phyloP scores from a whole-genome alignment of 164 flowering plant genomes.

The Chimonanthus salicifolius region DNA sequence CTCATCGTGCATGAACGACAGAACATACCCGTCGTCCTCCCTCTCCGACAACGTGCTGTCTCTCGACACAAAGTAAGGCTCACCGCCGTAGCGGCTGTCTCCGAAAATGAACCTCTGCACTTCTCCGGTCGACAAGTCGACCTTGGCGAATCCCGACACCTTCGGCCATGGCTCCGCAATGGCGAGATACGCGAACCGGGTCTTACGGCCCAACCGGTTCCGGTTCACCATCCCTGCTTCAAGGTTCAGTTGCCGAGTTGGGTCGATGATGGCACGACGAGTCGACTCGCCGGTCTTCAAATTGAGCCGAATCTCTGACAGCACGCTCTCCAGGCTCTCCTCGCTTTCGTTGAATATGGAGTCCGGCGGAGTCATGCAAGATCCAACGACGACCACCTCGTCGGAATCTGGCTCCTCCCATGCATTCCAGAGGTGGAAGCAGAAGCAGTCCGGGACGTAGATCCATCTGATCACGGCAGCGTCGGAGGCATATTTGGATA shows the following conservation, averaged over 20 bases:
- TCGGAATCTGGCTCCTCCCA: slow-evolving; percentile 87
- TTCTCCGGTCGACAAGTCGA: slow-evolving; percentile 63
- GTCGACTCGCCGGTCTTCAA: slow-evolving; percentile 63
- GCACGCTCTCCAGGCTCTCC: slow-evolving; percentile 50
- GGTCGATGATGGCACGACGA: slow-evolving; percentile 37
- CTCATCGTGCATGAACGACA: slow-evolving; percentile 78
- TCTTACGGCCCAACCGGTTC: slow-evolving; percentile 59
- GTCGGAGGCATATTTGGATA: slow-evolving; percentile 42
- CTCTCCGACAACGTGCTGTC: slow-evolving; percentile 24
- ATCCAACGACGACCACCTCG: slow-evolving; percentile 81
- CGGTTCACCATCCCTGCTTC: slow-evolving; percentile 97
- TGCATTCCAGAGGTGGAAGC: slow-evolving; percentile 94
- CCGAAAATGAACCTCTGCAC: slow-evolving; percentile 56
- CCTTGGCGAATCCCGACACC: slow-evolving; percentile 85
- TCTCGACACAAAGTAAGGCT: slow-evolving; percentile 67
- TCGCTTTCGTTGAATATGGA: slow-evolving; percentile 88
- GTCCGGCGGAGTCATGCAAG: slow-evolving; percentile 94
- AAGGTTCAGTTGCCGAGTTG: slow-evolving; percentile 46
- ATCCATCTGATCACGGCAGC: slow-evolving; percentile 51
- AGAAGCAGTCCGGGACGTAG: slow-evolving; percentile 71
- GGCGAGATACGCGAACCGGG: slow-evolving; percentile 69
- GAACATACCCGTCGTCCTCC: slow-evolving; percentile 78
- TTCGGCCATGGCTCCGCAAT: slow-evolving; percentile 96
- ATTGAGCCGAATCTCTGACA: slow-evolving; percentile 77
- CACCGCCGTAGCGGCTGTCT: slow-evolving; percentile 59